Evolutionary conservation across 148 eudicot genomes (phyloP).

Genomic region (Camellia lanceoleosa): DNA sequence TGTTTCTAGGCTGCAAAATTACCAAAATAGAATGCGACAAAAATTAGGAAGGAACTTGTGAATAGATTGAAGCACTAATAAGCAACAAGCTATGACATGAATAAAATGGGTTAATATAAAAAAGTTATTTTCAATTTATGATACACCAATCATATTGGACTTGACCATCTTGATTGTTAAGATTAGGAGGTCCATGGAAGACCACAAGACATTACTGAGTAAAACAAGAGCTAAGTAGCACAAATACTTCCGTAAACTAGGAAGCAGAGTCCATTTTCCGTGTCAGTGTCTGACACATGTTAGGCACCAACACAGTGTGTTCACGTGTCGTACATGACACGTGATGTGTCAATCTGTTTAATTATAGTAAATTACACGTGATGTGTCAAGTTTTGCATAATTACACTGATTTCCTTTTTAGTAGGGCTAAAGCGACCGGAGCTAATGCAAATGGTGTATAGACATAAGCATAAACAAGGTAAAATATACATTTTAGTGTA

Average conservation of each 20-base stretch:
- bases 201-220: neutral
- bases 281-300: no score
- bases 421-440: no score
- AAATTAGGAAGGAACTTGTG: neutral
- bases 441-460: no score
- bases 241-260: neutral
- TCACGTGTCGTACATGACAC: no score
- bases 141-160: neutral
- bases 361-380: no score
- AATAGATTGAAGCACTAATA: neutral
- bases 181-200: neutral
- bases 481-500: no score
- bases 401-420: no score
- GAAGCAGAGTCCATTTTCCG: no score
- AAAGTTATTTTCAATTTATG: neutral
- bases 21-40: constrained; percentile 16
- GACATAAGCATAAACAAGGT: no score
- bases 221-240: neutral
- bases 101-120: neutral
- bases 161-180: neutral
- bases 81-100: neutral
- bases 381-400: no score
- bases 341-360: no score
- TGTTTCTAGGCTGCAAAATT: constrained; percentile 67
- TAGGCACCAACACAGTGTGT: no score